Evolutionary conservation across 306 rosid species (phyloP), one percentile per base, ranked within the genome.

Genomic region (Astragalus membranaceus): DNA sequence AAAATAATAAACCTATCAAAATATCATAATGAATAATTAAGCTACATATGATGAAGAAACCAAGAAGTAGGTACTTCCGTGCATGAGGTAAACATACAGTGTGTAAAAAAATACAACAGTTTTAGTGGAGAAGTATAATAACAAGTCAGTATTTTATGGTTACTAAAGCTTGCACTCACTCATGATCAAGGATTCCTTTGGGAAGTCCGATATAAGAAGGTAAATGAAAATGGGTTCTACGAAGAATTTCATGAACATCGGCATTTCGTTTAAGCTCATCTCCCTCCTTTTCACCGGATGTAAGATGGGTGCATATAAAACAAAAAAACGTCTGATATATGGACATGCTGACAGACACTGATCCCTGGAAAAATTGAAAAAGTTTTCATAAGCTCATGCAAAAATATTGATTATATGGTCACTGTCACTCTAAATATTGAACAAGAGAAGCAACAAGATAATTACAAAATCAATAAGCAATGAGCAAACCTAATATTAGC

Each of bases 271-370:
- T 91, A 51, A 75, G 71, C 67, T 87, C 94, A 20, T 95, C 97
- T 67, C 75, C 95, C 26, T 91, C 90, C 75, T 80, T 95, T 86
- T 86, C 99, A 61, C 99, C 99, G 5, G 99, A 72, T 0, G 97
- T 85, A 78, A 95, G 95, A 85, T 95, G 99, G 51, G 95, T 77
- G 77, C 96, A 91, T 79, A 89, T 69, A 69, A 95, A 95, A 82
- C 99, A 95, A 75, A 95, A 95, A 29, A 89, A 84, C 0, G 99
- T 95, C 88, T 95, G 99, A 80, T 89, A 83, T 78, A 95, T 76
- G 75, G 99, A 91, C 99, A 95, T 91, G 91, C 99, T 89, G 80
- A 91, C 91, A 48, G 99, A 95, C 78, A 95, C 12, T 55, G 99
- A 79, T 64, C 99, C 99, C 99, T 95, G 91, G 26, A 73, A 81